Evolutionary conservation across 129 eudicot species (phyloP).

Genomic region (Chrysanthemum seticuspe): DNA sequence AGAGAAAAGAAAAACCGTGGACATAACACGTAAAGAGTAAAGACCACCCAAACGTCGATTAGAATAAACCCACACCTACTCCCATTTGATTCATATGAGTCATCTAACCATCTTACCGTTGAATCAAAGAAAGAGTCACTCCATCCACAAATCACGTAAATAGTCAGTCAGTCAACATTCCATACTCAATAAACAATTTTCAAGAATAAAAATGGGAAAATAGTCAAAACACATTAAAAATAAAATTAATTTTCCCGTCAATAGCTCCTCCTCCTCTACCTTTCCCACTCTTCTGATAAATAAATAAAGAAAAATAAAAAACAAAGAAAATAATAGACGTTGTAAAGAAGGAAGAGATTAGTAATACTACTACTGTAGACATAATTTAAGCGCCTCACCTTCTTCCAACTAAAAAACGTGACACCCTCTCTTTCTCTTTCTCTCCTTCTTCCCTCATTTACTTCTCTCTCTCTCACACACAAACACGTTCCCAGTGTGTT

Average conservation of each 20-base stretch:
- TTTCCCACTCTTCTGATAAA: too few relatives aligned
- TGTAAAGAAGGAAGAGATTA: slow-evolving; percentile 17
- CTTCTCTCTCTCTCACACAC: slow-evolving; percentile 10
- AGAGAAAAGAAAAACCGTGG: too few relatives aligned
- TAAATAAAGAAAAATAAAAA: too few relatives aligned
- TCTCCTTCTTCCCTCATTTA: neutral
- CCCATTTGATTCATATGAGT: neutral
- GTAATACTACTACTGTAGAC: too few relatives aligned
- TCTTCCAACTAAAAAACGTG: slow-evolving; percentile 21
- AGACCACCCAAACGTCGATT: neutral
- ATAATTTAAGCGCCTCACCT: slow-evolving; percentile 36
- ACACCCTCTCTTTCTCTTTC: slow-evolving; percentile 23
- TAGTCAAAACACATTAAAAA: slow-evolving; percentile 1
- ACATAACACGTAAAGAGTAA: too few relatives aligned
- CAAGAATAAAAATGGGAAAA: slow-evolving; percentile 20
- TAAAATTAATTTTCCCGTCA: neutral
- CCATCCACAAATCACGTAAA: slow-evolving; percentile 29
- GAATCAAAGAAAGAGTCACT: slow-evolving; percentile 36
- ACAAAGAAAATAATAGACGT: slow-evolving; percentile 46
- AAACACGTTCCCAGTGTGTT: slow-evolving; percentile 14
- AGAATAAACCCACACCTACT: slow-evolving; percentile 17
- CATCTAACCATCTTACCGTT: slow-evolving; percentile 39
- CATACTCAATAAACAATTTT: neutral
- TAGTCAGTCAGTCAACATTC: slow-evolving; percentile 17
- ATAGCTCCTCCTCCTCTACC: slow-evolving; percentile 15